Percentiles rank a stretch among this genome's conserved stretches.
Evolutionary conservation across 2,329 filamentous ascomycete genomes (phyloP).

Genomic region (Xylaria polymorpha): DNA sequence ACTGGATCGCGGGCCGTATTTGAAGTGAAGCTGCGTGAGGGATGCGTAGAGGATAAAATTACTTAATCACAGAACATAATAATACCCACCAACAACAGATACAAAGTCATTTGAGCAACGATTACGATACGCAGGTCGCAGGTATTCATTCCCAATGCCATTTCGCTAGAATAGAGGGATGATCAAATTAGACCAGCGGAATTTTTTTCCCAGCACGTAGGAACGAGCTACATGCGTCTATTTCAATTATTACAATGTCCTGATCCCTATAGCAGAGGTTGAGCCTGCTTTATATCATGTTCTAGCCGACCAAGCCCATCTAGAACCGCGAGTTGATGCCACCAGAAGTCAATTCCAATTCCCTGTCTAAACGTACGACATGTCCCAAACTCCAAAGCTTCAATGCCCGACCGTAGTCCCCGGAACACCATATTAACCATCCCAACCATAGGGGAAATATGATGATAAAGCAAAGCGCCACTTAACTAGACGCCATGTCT

Average conservation of each 20-base stretch:
- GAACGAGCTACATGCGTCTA: constrained; percentile 15
- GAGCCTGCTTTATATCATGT: constrained; percentile 45
- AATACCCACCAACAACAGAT: constrained; percentile 3
- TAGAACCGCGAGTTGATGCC: constrained; percentile 42
- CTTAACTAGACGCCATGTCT: neutral
- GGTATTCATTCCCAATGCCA: neutral
- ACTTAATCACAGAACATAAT: constrained; percentile 6
- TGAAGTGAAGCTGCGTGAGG: constrained; percentile 52
- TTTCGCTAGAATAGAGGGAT: neutral
- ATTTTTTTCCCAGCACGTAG: neutral
- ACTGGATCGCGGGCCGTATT: constrained; percentile 84
- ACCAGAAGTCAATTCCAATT: constrained; percentile 24
- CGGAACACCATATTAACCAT: constrained; percentile 22
- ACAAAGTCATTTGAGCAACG: neutral
- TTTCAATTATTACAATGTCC: constrained; percentile 16
- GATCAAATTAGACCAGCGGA: neutral
- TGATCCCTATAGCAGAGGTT: constrained; percentile 48
- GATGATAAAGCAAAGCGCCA: neutral
- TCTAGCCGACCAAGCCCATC: constrained; percentile 18
- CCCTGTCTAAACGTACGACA: constrained; percentile 20
- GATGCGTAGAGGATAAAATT: neutral
- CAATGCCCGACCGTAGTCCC: constrained; percentile 13
- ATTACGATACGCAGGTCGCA: neutral
- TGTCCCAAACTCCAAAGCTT: constrained; percentile 28
- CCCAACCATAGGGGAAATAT: constrained; percentile 5